Evolutionary conservation across 352 stramenopile species (phyloP).

Genomic region (Globisporangium nunn): DNA sequence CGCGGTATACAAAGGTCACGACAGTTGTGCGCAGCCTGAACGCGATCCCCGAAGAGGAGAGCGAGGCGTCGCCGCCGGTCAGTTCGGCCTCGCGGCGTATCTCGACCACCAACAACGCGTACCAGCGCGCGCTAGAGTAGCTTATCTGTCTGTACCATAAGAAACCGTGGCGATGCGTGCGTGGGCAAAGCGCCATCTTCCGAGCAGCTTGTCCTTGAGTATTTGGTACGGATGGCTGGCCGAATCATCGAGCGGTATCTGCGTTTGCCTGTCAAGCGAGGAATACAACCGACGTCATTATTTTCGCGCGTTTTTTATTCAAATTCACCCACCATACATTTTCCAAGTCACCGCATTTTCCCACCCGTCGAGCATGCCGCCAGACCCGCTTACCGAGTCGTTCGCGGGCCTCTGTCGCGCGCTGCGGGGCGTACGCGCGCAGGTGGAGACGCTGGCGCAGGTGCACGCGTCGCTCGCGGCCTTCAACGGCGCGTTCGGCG

Average conservation of each 20-base stretch:
- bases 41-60: slow-evolving; percentile 15
- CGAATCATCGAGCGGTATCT: too few species aligned
- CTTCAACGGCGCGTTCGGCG: slow-evolving; percentile 70
- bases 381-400: slow-evolving; percentile 34
- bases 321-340: too few species aligned
- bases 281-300: too few species aligned
- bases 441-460: slow-evolving; percentile 51
- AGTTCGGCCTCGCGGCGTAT: slow-evolving; percentile 14
- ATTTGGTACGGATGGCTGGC: too few species aligned
- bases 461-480: slow-evolving; percentile 69
- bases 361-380: too few species aligned
- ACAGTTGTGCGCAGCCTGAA: slow-evolving; percentile 44
- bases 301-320: too few species aligned
- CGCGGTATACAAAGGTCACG: slow-evolving; percentile 80
- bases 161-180: too few species aligned
- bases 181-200: too few species aligned
- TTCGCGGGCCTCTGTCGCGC: slow-evolving; percentile 56
- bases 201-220: too few species aligned
- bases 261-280: too few species aligned
- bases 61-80: slow-evolving; percentile 10
- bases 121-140: background rate
- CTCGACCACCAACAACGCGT: slow-evolving; percentile 9
- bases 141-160: slow-evolving; percentile 3
- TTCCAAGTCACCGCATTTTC: too few species aligned
- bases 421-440: slow-evolving; percentile 56